Evolutionary conservation across 805 yeast species (phyloP).

Genomic region (Pichia paraexigua): DNA sequence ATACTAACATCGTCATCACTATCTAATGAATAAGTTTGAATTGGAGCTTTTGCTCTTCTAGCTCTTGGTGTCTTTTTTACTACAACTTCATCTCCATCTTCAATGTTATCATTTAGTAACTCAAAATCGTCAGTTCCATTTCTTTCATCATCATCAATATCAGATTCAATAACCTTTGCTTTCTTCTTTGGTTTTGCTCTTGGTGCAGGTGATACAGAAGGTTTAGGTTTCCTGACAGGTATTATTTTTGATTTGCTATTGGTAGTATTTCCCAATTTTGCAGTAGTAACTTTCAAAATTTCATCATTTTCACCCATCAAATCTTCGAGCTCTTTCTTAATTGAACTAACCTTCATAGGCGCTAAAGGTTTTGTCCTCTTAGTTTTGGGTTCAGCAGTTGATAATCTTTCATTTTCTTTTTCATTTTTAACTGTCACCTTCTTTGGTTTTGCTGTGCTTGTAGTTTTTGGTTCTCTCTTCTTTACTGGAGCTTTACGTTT

Average conservation of each 20-base stretch:
- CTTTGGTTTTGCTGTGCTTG: conserved; percentile 33
- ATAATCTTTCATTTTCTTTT: conserved; percentile 10
- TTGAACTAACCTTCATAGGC: conserved; percentile 11
- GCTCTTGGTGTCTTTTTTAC: conserved; percentile 7
- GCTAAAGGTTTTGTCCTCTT: conserved; percentile 12
- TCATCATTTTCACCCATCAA: conserved; percentile 10
- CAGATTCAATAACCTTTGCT: not conserved
- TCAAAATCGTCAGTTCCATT: conserved; percentile 6
- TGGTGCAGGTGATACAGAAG: not conserved
- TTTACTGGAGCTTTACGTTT: conserved; percentile 22
- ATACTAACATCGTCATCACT: conserved; percentile 13
- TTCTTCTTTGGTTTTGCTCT: conserved; percentile 7
- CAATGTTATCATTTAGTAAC: conserved; percentile 3
- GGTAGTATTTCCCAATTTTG: not conserved
- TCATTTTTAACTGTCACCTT: conserved; percentile 24
- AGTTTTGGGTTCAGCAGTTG: conserved; percentile 12
- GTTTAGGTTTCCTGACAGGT: not conserved
- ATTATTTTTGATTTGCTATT: not conserved
- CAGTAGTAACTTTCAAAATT: conserved; percentile 3
- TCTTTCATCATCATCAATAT: conserved; percentile 4
- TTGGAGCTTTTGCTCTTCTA: conserved; percentile 3
- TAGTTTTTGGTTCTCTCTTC: conserved; percentile 37
- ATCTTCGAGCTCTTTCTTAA: conserved; percentile 12
- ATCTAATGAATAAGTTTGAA: conserved; percentile 14
- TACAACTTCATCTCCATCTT: conserved; percentile 5